Conservation (phyloP, 306 rosid genomes). For the Ammopiptanthus mongolicus region DNA sequence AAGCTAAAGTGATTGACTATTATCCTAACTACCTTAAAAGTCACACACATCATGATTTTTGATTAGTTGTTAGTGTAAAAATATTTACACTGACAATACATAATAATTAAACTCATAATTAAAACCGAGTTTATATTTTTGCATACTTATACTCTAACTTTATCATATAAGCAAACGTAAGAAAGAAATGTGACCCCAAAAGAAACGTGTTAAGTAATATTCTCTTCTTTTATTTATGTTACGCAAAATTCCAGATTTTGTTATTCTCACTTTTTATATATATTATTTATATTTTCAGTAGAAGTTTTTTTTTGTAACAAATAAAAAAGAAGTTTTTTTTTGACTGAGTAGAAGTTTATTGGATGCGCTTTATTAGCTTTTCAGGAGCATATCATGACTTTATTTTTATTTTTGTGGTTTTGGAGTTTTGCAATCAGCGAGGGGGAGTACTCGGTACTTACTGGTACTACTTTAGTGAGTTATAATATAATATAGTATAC, state of each 20-base stretch:
- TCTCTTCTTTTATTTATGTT: neutral
- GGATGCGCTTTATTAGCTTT: neutral
- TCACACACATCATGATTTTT: no score
- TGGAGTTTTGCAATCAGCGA: neutral
- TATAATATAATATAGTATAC: neutral
- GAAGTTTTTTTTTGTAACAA: neutral
- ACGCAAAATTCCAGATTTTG: slow-evolving; percentile 2
- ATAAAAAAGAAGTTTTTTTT: neutral
- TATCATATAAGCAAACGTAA: no score
- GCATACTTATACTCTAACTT: no score
- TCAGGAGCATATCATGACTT: neutral
- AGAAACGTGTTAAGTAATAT: neutral
- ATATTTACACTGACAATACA: no score
- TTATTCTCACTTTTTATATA: neutral
- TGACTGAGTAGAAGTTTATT: neutral
- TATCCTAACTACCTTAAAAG: no score
- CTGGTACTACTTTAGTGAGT: neutral
- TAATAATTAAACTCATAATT: no score
- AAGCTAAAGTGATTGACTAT: no score
- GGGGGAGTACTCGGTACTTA: neutral
- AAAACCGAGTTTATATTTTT: no score
- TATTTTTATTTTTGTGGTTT: neutral
- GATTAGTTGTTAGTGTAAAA: no score
- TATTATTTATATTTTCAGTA: neutral
- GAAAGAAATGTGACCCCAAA: neutral